Evolutionary conservation across 2,329 filamentous ascomycete species (phyloP).

Genomic region (Fusarium praegraminearum): DNA sequence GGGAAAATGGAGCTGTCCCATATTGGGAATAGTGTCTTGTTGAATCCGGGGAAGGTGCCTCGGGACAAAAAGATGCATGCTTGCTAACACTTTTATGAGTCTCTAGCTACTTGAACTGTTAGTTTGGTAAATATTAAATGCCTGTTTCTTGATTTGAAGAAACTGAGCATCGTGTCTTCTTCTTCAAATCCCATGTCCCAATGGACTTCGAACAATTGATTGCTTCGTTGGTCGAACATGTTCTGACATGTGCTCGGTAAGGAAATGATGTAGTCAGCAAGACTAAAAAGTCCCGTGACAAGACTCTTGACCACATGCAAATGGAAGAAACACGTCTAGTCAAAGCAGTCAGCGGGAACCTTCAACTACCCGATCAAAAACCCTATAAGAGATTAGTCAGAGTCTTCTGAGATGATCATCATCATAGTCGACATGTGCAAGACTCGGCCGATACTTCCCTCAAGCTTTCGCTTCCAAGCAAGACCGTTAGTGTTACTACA

Average conservation of each 20-base stretch:
- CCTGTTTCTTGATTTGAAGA: neutral
- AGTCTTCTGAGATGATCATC: neutral
- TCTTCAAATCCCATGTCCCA: neutral
- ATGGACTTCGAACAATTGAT: neutral
- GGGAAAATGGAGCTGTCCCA: slow-evolving; percentile 7
- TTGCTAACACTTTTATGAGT: slow-evolving; percentile 15
- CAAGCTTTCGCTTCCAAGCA: neutral
- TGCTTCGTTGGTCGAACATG: neutral
- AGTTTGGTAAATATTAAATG: neutral
- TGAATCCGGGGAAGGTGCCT: slow-evolving; percentile 49
- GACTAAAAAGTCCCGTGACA: slow-evolving; percentile 31
- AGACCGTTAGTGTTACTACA: slow-evolving; percentile 2
- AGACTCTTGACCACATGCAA: slow-evolving; percentile 21
- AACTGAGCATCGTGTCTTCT: neutral
- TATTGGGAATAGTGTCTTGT: slow-evolving; percentile 27
- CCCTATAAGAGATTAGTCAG: neutral
- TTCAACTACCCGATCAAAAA: neutral
- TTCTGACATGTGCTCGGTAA: slow-evolving; percentile 38
- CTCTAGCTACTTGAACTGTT: neutral
- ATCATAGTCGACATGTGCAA: neutral
- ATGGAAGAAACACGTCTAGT: neutral
- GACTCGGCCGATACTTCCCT: neutral
- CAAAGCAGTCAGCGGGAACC: slow-evolving; percentile 10
- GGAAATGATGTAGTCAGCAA: slow-evolving; percentile 9
- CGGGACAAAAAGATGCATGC: slow-evolving; percentile 35